These are phyloP conservation scores for Dactylellina drechsleri DNA, from an alignment of 2,329 filamentous ascomycete species.

Conservation along the genomic window DNA sequence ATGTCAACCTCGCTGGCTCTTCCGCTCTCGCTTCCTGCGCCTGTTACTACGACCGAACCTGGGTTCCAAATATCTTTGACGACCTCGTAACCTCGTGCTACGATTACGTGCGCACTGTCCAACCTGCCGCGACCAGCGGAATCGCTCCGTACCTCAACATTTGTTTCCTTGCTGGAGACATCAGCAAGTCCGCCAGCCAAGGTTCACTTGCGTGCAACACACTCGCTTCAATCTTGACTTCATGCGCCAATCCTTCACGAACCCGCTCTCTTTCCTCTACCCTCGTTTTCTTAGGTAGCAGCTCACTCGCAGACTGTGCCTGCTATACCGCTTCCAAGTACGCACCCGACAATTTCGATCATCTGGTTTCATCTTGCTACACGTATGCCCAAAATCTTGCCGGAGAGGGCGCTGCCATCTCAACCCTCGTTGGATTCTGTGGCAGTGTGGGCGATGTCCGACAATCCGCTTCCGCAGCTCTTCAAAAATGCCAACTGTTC, in stretches of 20 bases:
- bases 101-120: slow-evolving; percentile 43
- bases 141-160: slow-evolving; percentile 45
- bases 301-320: slow-evolving; percentile 39
- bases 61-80: slow-evolving; percentile 47
- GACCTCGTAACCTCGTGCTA: slow-evolving; percentile 46
- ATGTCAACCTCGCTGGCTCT: slow-evolving; percentile 31
- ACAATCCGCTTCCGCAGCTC: slow-evolving; percentile 32
- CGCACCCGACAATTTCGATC: slow-evolving; percentile 31
- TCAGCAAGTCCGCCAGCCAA: slow-evolving; percentile 35
- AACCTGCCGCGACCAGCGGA: slow-evolving; percentile 19
- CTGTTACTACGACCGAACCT: slow-evolving; percentile 38
- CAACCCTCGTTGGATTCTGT: slow-evolving; percentile 41
- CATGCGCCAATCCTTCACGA: slow-evolving; percentile 34
- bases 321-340: slow-evolving; percentile 36
- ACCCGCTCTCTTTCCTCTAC: not conserved
- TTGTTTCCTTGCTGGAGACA: slow-evolving; percentile 47
- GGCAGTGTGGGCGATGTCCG: slow-evolving; percentile 27
- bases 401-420: slow-evolving; percentile 38
- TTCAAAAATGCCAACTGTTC: slow-evolving; percentile 36
- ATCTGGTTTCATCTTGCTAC: slow-evolving; percentile 37
- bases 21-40: slow-evolving; percentile 49
- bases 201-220: slow-evolving; percentile 47
- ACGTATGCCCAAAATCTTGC: slow-evolving; percentile 44
- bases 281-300: slow-evolving; percentile 29
- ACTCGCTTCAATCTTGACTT: slow-evolving; percentile 29